Conservation (phyloP, 2,329 filamentous ascomycete genomes). For the Beauveria scarabaeidicola region DNA sequence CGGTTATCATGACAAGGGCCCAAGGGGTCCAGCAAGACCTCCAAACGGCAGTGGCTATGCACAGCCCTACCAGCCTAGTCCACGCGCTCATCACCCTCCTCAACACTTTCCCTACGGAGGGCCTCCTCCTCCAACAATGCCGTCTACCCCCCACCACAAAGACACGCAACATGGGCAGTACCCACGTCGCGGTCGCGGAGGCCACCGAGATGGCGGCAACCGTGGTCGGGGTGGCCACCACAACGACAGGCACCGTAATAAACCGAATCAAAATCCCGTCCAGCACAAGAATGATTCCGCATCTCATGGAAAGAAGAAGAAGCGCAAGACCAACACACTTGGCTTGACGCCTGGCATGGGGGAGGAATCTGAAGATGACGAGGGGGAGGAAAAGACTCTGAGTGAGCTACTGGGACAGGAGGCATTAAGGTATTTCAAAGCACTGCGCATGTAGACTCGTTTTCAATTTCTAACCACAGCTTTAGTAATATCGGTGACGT, state of each 20-base stretch:
- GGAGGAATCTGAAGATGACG: slow-evolving; percentile 56
- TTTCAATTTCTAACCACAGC: no score
- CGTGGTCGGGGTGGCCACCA: slow-evolving; percentile 33
- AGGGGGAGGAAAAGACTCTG: slow-evolving; percentile 62
- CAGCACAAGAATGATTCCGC: slow-evolving; percentile 29
- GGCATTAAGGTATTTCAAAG: slow-evolving; percentile 37
- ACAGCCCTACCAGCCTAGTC: slow-evolving; percentile 33
- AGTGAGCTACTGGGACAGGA: slow-evolving; percentile 47
- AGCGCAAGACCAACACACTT: slow-evolving; percentile 62
- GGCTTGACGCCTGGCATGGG: slow-evolving; percentile 61
- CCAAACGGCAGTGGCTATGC: slow-evolving; percentile 19
- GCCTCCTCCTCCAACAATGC: slow-evolving; percentile 26
- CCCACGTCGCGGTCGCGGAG: slow-evolving; percentile 26
- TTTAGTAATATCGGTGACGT: slow-evolving; percentile 51
- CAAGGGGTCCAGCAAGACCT: slow-evolving; percentile 20
- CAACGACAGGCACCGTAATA: slow-evolving; percentile 38
- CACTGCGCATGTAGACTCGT: no score
- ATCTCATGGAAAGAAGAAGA: slow-evolving; percentile 56
- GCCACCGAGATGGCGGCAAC: slow-evolving; percentile 26
- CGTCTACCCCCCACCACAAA: slow-evolving; percentile 25
- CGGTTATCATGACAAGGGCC: slow-evolving; percentile 37
- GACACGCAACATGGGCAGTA: slow-evolving; percentile 28
- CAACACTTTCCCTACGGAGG: slow-evolving; percentile 31
- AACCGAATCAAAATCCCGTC: slow-evolving; percentile 19
- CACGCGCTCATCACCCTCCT: slow-evolving; percentile 25